Evolutionary conservation across 208 protist genomes (phyloP), one percentile per base, ranked within the genome.

Genomic region (Dictyostelium gargantuum): DNA sequence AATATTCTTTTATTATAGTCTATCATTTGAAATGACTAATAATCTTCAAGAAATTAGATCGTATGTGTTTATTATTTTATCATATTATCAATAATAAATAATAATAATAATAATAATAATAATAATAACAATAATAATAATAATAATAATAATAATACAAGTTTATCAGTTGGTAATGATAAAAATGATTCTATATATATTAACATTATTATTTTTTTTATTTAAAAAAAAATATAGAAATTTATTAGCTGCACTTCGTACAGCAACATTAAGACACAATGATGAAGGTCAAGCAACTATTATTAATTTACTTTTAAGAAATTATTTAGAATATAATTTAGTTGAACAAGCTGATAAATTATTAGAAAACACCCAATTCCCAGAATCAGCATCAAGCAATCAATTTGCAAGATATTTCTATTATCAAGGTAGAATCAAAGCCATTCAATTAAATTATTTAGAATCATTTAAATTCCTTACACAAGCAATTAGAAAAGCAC

Each of bases 401-500:
- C 98, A 99, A 96, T 97, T 97, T 23, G 98, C 98, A 26, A 97
- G 99, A 29, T 52, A 93, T 38, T 40, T 93, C 19, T 94, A 80
- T 17, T 95, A 63, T 48, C 35, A 74, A 86, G 95, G 96, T 46
- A 91, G 98, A 82, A 99, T 99, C 40, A 98, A 98, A 63, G 98
- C 98, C 3, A 97, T 99, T 40, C 98, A 98, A 61, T 96, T 99
- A 1, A 97, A 99, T 46, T 99, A 99, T 96, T 94, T 96, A 38
- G 98, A 98, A 52, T 98, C 98, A 42, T 93, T 99, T 91, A 95
- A 98, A 66, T 98, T 95, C 76, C 95, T 99, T 8, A 96, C 97
- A 91, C 96, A 99, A 94, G 98, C 99, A 6, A 95, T 99, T 40
- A 97, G 98, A 76, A 99, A 99, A 96, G 98, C 98, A 11, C 99